Conservation (phyloP, 768 basidiomycete genomes). For the Butyriboletus loyo region DNA sequence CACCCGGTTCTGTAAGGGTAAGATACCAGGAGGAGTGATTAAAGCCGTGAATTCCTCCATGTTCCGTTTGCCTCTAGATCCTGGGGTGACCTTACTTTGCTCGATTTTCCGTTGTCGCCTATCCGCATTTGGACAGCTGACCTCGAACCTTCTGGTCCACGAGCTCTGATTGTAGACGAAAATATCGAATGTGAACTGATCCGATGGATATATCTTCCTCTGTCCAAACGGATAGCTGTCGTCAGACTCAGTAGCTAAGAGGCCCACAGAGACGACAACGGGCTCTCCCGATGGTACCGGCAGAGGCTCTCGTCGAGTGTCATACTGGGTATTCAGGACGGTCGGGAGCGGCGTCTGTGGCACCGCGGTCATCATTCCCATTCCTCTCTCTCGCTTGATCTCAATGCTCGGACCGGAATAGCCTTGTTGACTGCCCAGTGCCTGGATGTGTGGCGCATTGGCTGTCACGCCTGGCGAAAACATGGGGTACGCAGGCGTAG, state of each 20-base stretch:
- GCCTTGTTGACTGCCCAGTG: slow-evolving; percentile 47
- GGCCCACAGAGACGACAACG: slow-evolving; percentile 68
- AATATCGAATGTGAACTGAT: slow-evolving; percentile 77
- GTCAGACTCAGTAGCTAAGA: slow-evolving; percentile 30
- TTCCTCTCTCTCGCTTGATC: slow-evolving; percentile 57
- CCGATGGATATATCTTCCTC: slow-evolving; percentile 65
- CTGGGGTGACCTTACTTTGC: slow-evolving; percentile 23
- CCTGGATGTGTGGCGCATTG: slow-evolving; percentile 54
- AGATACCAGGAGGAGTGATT: slow-evolving; percentile 52
- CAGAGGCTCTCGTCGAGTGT: slow-evolving; percentile 23
- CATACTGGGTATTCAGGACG: slow-evolving; percentile 41
- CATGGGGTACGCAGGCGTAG: slow-evolving; percentile 73
- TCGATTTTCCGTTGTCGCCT: slow-evolving; percentile 39
- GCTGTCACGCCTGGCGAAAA: slow-evolving; percentile 48
- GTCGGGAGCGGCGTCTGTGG: slow-evolving; percentile 59
- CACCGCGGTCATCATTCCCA: slow-evolving; percentile 27
- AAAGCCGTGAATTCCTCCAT: slow-evolving; percentile 28
- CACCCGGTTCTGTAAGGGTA: slow-evolving; percentile 75
- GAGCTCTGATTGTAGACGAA: slow-evolving; percentile 83
- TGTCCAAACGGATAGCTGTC: slow-evolving; percentile 13
- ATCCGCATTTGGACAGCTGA: slow-evolving; percentile 60
- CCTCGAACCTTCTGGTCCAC: slow-evolving; percentile 75
- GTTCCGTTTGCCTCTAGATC: slow-evolving; percentile 13
- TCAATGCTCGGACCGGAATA: slow-evolving; percentile 60
- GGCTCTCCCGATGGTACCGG: slow-evolving; percentile 43